Conservation (phyloP, 2,329 filamentous ascomycete species). For the Hymenoscyphus albidus region DNA sequence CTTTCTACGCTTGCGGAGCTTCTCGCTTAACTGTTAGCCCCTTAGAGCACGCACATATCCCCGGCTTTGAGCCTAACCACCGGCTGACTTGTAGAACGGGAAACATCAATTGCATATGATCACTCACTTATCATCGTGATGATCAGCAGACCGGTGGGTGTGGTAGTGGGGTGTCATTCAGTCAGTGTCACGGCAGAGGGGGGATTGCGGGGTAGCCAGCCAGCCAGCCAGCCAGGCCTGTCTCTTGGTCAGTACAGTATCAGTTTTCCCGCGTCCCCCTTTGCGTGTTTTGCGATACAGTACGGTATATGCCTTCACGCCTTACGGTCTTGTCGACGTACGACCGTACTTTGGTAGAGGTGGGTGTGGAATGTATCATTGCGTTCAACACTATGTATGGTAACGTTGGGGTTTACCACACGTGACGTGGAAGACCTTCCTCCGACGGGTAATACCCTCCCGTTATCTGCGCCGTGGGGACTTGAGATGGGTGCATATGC, state of each 20-base stretch:
- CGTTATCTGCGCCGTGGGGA: conserved; percentile 32
- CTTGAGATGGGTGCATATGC: background rate
- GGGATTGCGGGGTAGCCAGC: background rate
- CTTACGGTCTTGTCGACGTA: too few species aligned
- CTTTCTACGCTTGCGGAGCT: too few species aligned
- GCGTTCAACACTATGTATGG: too few species aligned
- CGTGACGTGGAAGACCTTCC: conserved; percentile 1
- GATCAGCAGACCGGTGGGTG: background rate
- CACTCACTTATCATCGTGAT: background rate
- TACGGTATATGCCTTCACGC: too few species aligned
- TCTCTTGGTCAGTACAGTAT: background rate
- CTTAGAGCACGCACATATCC: background rate
- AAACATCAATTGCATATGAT: background rate
- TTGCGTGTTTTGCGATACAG: background rate
- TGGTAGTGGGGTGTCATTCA: background rate
- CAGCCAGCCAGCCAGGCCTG: background rate
- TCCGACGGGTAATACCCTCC: conserved; percentile 20
- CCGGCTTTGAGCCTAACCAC: background rate
- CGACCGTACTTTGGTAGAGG: background rate
- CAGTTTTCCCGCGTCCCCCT: background rate
- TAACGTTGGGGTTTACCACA: background rate
- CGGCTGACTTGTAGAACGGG: background rate
- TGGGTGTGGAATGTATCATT: background rate
- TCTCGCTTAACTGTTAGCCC: background rate
- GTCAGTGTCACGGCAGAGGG: background rate